A percentile compares a stretch with the other conserved stretches of the same genome.
Evolutionary conservation across 2,329 filamentous ascomycete genomes (phyloP).

Genomic region (Clarireedia monteithiana): DNA sequence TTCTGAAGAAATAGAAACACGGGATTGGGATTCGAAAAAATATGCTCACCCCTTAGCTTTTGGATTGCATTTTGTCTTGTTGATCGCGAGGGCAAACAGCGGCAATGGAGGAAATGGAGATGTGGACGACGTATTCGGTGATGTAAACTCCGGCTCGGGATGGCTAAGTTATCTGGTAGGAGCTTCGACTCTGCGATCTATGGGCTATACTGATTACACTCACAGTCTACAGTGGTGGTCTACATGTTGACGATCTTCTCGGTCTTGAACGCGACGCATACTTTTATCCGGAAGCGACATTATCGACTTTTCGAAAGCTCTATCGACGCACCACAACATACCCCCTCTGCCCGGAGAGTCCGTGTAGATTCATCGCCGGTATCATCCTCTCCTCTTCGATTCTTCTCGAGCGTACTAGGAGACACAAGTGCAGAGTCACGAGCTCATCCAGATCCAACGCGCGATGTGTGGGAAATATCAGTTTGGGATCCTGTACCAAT

Average conservation of each 20-base stretch:
- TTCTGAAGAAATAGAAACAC: slow-evolving; percentile 85
- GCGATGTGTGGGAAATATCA: slow-evolving; percentile 90
- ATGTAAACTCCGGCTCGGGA: slow-evolving; percentile 50
- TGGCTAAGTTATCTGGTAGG: slow-evolving; percentile 58
- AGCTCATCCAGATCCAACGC: slow-evolving; percentile 71
- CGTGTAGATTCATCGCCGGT: slow-evolving; percentile 77
- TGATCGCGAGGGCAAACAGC: slow-evolving; percentile 77
- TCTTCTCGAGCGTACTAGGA: slow-evolving; percentile 61
- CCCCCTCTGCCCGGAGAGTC: slow-evolving; percentile 82
- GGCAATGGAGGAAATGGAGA: slow-evolving; percentile 34
- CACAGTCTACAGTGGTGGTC: slow-evolving; percentile 61
- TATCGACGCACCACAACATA: slow-evolving; percentile 67
- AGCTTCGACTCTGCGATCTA: neutral
- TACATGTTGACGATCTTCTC: slow-evolving; percentile 61
- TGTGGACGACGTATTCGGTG: slow-evolving; percentile 79
- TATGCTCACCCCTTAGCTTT: slow-evolving; percentile 72
- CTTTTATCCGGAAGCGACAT: slow-evolving; percentile 71
- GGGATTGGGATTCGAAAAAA: slow-evolving; percentile 79
- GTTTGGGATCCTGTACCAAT: slow-evolving; percentile 91
- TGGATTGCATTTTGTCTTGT: slow-evolving; percentile 67
- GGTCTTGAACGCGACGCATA: slow-evolving; percentile 70
- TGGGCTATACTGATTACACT: slow-evolving; percentile 11
- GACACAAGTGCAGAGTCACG: slow-evolving; percentile 69
- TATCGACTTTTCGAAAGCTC: slow-evolving; percentile 88
- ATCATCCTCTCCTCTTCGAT: slow-evolving; percentile 69